A percentile compares a stretch with the other conserved stretches of the same genome.
phyloP scores from a whole-genome alignment of 2,329 filamentous ascomycete genomes.

The Orbilia brochopaga region DNA sequence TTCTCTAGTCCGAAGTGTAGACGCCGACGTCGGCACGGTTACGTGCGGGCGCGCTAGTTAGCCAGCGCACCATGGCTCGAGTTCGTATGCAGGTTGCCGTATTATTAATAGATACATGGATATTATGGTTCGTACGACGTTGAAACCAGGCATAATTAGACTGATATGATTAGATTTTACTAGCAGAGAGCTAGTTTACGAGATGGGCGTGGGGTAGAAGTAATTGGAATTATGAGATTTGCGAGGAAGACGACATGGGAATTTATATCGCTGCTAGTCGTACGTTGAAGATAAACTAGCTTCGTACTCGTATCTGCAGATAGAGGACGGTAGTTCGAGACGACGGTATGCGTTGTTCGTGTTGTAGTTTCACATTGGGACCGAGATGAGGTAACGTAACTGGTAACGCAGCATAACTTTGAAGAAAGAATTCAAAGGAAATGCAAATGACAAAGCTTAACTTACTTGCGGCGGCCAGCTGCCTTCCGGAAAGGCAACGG shows the following conservation, averaged over 20 bases:
- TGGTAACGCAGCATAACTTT: too few relatives aligned
- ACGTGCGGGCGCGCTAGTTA: conserved; percentile 8
- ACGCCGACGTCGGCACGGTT: neutral
- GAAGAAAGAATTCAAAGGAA: conserved; percentile 15
- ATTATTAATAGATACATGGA: too few relatives aligned
- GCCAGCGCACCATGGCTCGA: neutral
- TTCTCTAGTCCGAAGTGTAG: conserved; percentile 56
- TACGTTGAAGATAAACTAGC: too few relatives aligned
- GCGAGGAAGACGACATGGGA: too few relatives aligned
- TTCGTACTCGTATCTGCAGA: neutral
- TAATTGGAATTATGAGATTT: too few relatives aligned
- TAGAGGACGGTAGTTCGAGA: neutral
- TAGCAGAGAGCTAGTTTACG: too few relatives aligned
- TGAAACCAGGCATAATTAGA: too few relatives aligned
- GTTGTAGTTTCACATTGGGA: neutral
- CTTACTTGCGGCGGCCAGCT: conserved; percentile 40
- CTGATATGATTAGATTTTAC: too few relatives aligned
- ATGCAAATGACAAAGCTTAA: conserved; percentile 54
- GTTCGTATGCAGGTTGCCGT: too few relatives aligned
- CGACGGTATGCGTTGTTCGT: neutral
- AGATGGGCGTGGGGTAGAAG: too few relatives aligned
- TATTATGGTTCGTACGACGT: too few relatives aligned
- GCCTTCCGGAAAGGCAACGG: conserved; percentile 60
- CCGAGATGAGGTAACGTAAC: neutral
- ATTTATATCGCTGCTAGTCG: too few relatives aligned